Conservation (phyloP, 192 early-diverging fungal species). For the Allomyces macrogynus region DNA sequence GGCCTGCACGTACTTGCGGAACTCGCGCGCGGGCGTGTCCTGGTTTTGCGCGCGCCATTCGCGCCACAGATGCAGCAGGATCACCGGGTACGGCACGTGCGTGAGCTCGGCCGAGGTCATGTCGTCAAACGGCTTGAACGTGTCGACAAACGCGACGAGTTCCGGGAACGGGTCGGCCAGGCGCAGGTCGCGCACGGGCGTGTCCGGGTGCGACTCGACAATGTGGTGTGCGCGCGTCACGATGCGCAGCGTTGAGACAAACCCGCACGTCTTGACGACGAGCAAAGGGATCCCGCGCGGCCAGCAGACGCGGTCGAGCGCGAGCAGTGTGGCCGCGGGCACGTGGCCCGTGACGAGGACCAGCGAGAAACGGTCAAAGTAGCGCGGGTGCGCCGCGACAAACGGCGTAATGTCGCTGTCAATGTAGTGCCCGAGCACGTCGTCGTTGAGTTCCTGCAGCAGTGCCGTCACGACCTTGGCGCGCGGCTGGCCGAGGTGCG, state of each 20-base stretch:
- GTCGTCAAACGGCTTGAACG: conserved; percentile 37
- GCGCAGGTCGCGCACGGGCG: conserved; percentile 16
- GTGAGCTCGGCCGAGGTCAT: conserved; percentile 46
- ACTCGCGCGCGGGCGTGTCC: too few relatives aligned
- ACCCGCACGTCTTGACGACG: conserved; percentile 46
- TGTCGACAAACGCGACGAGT: conserved; percentile 33
- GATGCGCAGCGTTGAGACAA: conserved; percentile 53
- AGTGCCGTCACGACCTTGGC: conserved; percentile 38
- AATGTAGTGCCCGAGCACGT: conserved; percentile 42
- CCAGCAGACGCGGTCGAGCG: conserved; percentile 43
- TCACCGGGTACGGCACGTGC: conserved; percentile 69
- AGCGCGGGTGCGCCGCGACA: conserved; percentile 25
- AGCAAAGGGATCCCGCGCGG: conserved; percentile 42
- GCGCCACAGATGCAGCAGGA: conserved; percentile 29
- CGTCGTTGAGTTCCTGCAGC: conserved; percentile 72
- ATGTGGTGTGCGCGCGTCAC: conserved; percentile 52
- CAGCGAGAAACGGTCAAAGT: conserved; percentile 45
- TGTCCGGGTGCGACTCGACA: conserved; percentile 74
- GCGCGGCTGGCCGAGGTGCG: conserved; percentile 39
- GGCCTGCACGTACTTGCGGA: too few relatives aligned
- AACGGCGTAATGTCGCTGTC: conserved; percentile 16
- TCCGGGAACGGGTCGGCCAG: conserved; percentile 62
- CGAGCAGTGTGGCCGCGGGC: conserved; percentile 24
- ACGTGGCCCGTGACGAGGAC: conserved; percentile 53
- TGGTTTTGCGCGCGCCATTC: too few relatives aligned